A percentile compares a stretch with the other conserved stretches of the same genome.
phyloP scores from a whole-genome alignment of 2,329 filamentous ascomycete genomes.

The Neopestalotiopsis rosae region DNA sequence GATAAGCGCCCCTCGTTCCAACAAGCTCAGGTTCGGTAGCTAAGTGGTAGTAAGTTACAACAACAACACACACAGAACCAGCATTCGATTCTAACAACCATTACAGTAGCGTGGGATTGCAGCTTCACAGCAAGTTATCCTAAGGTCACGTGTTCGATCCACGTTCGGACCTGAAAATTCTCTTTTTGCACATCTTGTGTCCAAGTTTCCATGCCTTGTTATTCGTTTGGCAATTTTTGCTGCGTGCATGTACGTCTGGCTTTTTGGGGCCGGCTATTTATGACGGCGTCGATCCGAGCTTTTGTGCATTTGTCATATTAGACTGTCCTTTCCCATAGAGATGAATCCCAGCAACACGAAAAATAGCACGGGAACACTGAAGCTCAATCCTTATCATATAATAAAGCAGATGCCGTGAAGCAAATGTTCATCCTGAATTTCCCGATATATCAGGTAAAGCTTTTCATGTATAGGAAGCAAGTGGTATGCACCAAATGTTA shows the following conservation, averaged over 20 bases:
- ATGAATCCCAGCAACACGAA: no score
- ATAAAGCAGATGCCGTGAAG: no score
- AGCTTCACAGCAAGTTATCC: slow-evolving; percentile 4
- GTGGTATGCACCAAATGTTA: no score
- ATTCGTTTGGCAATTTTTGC: not conserved
- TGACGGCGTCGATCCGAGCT: no score
- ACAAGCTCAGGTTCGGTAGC: slow-evolving; percentile 9
- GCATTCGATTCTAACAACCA: slow-evolving; percentile 4
- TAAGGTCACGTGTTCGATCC: slow-evolving; percentile 15
- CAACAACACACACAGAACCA: not conserved
- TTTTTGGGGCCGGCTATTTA: no score
- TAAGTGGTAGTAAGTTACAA: slow-evolving; percentile 10
- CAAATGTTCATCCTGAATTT: no score
- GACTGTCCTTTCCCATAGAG: no score
- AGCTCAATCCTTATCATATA: no score
- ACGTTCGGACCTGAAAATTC: slow-evolving; percentile 8
- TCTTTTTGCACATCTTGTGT: not conserved
- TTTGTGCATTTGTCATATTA: no score
- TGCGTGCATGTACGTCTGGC: not conserved
- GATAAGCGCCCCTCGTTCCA: not conserved
- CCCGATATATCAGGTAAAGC: no score
- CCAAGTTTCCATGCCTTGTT: not conserved
- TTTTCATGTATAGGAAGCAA: no score
- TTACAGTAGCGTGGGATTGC: slow-evolving; percentile 13
- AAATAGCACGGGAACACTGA: no score